These are phyloP conservation scores for Rhodotorula mucilaginosa DNA, from an alignment of 1,284 basidiomycete species.

Conservation along the genomic window DNA sequence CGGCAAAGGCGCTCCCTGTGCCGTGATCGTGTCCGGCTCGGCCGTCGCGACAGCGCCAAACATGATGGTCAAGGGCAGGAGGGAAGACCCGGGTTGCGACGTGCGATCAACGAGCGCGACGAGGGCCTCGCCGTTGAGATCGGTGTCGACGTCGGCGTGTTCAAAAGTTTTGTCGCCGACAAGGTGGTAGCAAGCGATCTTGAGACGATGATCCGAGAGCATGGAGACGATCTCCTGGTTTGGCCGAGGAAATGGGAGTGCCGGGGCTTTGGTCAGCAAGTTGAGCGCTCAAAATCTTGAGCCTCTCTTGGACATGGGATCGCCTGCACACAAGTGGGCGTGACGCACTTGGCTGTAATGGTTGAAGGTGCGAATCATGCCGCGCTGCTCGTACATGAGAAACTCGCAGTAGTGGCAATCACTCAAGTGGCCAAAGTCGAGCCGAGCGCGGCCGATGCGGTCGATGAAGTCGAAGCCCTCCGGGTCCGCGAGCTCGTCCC, in stretches of 20 bases:
- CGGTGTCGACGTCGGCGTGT: background rate
- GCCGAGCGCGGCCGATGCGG: background rate
- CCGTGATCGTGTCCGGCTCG: too few species aligned
- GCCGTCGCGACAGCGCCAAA: too few species aligned
- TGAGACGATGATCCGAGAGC: background rate
- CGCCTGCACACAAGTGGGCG: background rate
- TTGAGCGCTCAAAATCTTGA: background rate
- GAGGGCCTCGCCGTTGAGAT: background rate
- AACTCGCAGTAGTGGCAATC: background rate
- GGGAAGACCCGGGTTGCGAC: too few species aligned
- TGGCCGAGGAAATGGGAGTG: background rate
- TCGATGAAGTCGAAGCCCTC: background rate
- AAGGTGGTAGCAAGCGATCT: background rate
- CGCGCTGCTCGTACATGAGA: background rate
- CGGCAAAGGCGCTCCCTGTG: too few species aligned
- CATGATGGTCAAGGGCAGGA: too few species aligned
- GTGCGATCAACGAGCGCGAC: background rate
- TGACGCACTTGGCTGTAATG: background rate
- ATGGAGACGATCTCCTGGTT: background rate
- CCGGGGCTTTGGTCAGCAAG: background rate
- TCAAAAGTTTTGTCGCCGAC: background rate
- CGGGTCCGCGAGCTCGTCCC: background rate
- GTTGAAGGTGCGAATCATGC: background rate
- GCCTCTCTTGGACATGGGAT: background rate
- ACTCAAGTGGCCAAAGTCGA: background rate